phyloP scores from a whole-genome alignment of 2,329 filamentous ascomycete species.

The Claviceps quebecensis region DNA sequence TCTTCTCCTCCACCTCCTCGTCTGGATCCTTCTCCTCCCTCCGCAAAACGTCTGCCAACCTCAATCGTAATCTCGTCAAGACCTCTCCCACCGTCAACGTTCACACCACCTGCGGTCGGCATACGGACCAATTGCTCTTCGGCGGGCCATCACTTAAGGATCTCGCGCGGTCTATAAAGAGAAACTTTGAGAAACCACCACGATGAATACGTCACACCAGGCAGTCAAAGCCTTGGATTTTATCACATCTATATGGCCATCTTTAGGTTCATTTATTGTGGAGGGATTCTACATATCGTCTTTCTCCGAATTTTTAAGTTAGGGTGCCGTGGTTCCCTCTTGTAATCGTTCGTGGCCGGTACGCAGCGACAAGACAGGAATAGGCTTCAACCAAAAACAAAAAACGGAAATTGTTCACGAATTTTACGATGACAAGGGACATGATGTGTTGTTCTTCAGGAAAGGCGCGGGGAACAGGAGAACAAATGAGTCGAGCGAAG shows the following conservation, averaged over 20 bases:
- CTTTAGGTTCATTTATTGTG: too few relatives aligned
- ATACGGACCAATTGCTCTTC: conserved; percentile 39
- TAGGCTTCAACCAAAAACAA: too few relatives aligned
- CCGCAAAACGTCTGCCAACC: conserved; percentile 17
- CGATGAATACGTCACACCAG: neutral
- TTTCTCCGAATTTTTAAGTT: too few relatives aligned
- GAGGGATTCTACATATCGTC: too few relatives aligned
- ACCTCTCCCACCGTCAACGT: conserved; percentile 32
- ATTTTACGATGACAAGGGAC: neutral
- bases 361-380: neutral
- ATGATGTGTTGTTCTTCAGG: neutral
- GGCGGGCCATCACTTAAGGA: conserved; percentile 32
- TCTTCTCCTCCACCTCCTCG: conserved; percentile 18
- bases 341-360: neutral
- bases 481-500: neutral
- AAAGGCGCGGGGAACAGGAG: neutral
- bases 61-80: conserved; percentile 16
- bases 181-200: conserved; percentile 7
- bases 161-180: conserved; percentile 27
- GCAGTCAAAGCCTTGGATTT: neutral
- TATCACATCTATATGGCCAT: too few relatives aligned
- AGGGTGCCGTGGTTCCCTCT: too few relatives aligned
- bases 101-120: conserved; percentile 40
- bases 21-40: conserved; percentile 12
- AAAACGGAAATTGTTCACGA: neutral